Base-by-base conservation (phyloP, 2,329 filamentous ascomycete species). In the Periconia macrospinosa region DNA sequence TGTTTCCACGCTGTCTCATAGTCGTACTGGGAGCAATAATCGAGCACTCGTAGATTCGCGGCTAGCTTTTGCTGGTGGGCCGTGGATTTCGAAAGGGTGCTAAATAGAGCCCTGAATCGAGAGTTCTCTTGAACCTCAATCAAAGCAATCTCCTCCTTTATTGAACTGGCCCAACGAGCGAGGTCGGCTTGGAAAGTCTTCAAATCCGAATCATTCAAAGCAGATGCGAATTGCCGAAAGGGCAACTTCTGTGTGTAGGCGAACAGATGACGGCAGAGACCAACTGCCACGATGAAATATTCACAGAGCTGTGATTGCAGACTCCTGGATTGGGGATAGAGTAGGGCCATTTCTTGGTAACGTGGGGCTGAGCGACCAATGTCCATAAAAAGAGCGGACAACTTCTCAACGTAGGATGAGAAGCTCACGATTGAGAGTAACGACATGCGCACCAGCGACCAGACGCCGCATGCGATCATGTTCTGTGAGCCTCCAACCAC, bases 401-500 rank as follows among this genome's bases (percentile, higher is more conserved):
- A 17, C 42, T 71, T 76, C 2, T 79, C 76, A 1, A 78, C 50
- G 42, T 73, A 74, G 0, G 72, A 63, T 18, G 66, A 67, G 44
- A 67, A 59, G 27, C 62, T 67, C 1, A 67, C 61, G 3, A 70
- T 59, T 1, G 65, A 75, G 45, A 75, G 55, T 19, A 79, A 63
- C 7, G 74, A 69, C 51, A 73, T 67, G 40, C 75, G 67, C 7
- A 79, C 72, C 5, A 76, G 52, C 0, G 75, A 68, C 78, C 76
- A 79, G 2, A 79, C 74, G 15, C 76, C 69, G 50, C 74, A 75
- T 0, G 76, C 76, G 18, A 79, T 66, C 1, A 79, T 44, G 45
- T 78, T 79, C 58, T 79, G 76, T 0, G 72, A 72, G 1, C 73
- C 76, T 0, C 76, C 76, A 10, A 79, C 52, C 35, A 75, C 50